phyloP scores from a whole-genome alignment of 345 rosid species.

The Lepidium aucheri region DNA sequence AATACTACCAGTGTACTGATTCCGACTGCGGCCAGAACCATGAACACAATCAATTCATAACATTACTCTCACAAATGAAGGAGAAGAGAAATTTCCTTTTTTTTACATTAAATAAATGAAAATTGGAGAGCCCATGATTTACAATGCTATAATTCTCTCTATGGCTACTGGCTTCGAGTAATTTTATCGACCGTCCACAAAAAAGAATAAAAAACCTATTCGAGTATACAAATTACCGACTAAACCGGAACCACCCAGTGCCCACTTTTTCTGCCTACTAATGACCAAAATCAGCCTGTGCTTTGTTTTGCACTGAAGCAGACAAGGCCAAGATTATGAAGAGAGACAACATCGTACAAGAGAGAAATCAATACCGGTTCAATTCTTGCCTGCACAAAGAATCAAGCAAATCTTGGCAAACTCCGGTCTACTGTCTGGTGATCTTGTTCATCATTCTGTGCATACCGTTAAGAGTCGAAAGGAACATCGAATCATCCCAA shows the following conservation, averaged over 20 bases:
- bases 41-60: neutral
- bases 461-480: conserved; percentile 23
- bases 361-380: conserved; percentile 7
- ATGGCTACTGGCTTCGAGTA: conserved; percentile 15
- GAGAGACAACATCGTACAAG: conserved; percentile 2
- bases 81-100: neutral
- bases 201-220: conserved; percentile 4
- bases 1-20: neutral
- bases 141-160: conserved; percentile 13
- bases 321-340: conserved; percentile 20
- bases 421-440: conserved; percentile 12
- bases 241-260: conserved; percentile 14
- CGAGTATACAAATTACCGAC: conserved; percentile 23
- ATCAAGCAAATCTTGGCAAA: conserved; percentile 10
- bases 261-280: conserved; percentile 13
- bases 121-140: conserved; percentile 21
- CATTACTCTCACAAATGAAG: neutral
- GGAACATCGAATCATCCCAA: conserved; percentile 33
- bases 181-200: neutral
- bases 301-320: conserved; percentile 21
- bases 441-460: conserved; percentile 25
- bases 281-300: conserved; percentile 17
- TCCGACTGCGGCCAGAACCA: neutral
- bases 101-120: conserved; percentile 12
- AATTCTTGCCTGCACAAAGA: conserved; percentile 14